phyloP scores from a whole-genome alignment of 148 eudicot genomes.

The Mesembryanthemum crystallinum region DNA sequence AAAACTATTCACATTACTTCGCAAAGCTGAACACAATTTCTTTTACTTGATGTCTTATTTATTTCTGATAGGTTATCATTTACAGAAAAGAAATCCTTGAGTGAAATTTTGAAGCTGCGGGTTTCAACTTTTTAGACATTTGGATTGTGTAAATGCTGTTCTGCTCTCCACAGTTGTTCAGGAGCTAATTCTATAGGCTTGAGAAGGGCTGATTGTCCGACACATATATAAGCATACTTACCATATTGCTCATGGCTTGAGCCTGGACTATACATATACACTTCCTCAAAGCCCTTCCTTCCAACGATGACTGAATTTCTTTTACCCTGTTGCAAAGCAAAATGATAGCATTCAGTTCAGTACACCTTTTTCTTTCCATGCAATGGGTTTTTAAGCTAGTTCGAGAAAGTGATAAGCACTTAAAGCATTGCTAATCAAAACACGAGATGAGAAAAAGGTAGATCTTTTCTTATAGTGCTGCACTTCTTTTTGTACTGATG shows the following conservation, averaged over 20 bases:
- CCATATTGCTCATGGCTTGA: constrained; percentile 56
- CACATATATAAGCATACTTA: constrained; percentile 51
- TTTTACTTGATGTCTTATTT: neutral
- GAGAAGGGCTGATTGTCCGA: constrained; percentile 62
- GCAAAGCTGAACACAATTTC: neutral
- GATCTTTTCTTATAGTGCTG: no score
- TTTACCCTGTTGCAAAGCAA: constrained; percentile 44
- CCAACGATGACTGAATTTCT: constrained; percentile 53
- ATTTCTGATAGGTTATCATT: neutral
- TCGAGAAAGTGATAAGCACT: no score
- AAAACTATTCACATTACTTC: neutral
- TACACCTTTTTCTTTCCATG: neutral
- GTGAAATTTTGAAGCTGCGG: neutral
- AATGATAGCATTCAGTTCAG: neutral
- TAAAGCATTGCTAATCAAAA: no score
- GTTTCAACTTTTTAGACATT: neutral
- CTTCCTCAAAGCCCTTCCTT: constrained; percentile 58
- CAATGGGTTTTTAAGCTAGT: neutral
- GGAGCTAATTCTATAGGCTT: constrained; percentile 47
- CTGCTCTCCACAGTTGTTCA: constrained; percentile 51
- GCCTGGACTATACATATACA: constrained; percentile 68
- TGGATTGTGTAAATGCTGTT: constrained; percentile 40
- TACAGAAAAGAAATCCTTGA: neutral
- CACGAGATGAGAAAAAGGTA: no score
- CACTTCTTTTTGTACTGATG: no score